Evolutionary conservation across 805 yeast genomes (phyloP), one percentile per base, ranked within the genome.

Genomic region (Cyberlindnera amylophila): DNA sequence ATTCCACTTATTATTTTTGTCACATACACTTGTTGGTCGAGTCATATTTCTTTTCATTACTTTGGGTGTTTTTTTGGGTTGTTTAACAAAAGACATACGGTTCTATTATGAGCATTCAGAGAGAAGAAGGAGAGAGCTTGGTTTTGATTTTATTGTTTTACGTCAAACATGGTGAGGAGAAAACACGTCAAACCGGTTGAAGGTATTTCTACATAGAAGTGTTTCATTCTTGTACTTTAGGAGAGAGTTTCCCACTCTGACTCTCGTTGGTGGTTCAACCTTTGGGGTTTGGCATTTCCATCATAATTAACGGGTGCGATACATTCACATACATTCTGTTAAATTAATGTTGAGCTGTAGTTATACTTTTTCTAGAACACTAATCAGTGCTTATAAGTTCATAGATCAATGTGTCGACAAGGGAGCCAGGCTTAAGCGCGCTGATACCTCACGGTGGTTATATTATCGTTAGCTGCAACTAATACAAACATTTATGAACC

Each of bases 151-250:
- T 17, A 21, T 21, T 21, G 24, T 31, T 44, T 33, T 34, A 29
- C 36, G 28, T 31, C 30, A 29, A 28, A 37, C 38, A 45, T 37
- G 48, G 42, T 34, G 48, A 45, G 41, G 34, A 41, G 44, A 40
- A 38, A 32, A 38, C 38, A 28, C 43, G 46, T 39, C 42, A 38
- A 39, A 38, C 46, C 42, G 33, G 24, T 21, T 21, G 31, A 37
- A 36, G 45, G 41, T 33, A 36, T 29, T 37, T 37, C 45, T 41
- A 42, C 45, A 43, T 39, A 43, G 39, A 43, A 30, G 39, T 33
- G 45, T 39, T 36, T 39, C 39, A 27, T 35, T 30, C 28, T 12
- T 39, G 44, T 44, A 44, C 41, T 39, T 36, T 36, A 15, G 36
- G 40, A 37, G 44, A 31, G 32, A 19, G 29, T 27, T 19, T 19